These are phyloP conservation scores for Dittrichia graveolens DNA, from an alignment of 129 eudicot species.

Conservation along the genomic window DNA sequence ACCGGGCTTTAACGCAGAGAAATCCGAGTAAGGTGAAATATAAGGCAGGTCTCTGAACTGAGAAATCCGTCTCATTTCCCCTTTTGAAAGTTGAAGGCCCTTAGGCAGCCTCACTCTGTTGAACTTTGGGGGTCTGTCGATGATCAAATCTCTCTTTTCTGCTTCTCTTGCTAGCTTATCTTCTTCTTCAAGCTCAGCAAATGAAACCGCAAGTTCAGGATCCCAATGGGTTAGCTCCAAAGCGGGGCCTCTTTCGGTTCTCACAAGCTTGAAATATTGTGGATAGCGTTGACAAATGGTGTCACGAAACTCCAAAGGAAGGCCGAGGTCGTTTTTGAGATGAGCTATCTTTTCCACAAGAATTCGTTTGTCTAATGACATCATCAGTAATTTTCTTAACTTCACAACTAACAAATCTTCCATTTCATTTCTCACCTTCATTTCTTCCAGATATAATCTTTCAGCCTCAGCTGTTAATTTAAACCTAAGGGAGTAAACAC, in stretches of 20 bases:
- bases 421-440: slow-evolving; percentile 87
- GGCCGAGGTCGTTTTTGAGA: slow-evolving; percentile 79
- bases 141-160: slow-evolving; percentile 71
- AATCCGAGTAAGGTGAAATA: slow-evolving; percentile 90
- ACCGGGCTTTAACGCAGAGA: slow-evolving; percentile 72
- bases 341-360: slow-evolving; percentile 88
- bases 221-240: slow-evolving; percentile 95
- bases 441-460: slow-evolving; percentile 77
- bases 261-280: slow-evolving; percentile 73
- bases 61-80: slow-evolving; percentile 80
- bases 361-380: slow-evolving; percentile 86
- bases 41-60: slow-evolving; percentile 83
- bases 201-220: slow-evolving; percentile 86
- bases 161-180: slow-evolving; percentile 58
- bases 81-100: slow-evolving; percentile 82
- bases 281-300: slow-evolving; percentile 88
- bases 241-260: slow-evolving; percentile 82
- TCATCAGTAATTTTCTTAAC: slow-evolving; percentile 87
- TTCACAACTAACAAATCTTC: slow-evolving; percentile 80
- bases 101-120: slow-evolving; percentile 75
- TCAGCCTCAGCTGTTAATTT: slow-evolving; percentile 91
- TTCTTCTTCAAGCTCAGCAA: slow-evolving; percentile 87
- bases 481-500: slow-evolving; percentile 71
- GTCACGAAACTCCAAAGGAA: slow-evolving; percentile 76
- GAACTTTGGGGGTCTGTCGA: slow-evolving; percentile 78